A percentile compares a stretch with the other conserved stretches of the same genome.
Conservation (phyloP, 202 grass and related monocot species). For the Setaria italica region DNA sequence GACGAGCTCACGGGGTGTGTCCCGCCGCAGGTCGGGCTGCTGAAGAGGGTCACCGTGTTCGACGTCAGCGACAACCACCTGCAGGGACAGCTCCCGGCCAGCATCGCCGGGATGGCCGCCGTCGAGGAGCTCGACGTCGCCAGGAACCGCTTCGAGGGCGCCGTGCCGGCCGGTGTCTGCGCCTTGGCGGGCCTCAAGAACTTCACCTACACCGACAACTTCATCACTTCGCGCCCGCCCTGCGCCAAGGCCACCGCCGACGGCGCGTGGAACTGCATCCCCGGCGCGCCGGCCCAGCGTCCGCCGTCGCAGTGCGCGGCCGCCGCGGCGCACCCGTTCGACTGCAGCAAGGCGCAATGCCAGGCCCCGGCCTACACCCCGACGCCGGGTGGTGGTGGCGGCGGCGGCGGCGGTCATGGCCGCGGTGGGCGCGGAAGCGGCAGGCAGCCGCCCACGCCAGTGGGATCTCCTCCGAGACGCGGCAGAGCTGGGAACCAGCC, state of each 20-base stretch:
- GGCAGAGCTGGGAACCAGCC: not conserved
- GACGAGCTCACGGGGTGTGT: slow-evolving; percentile 71
- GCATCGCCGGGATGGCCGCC: slow-evolving; percentile 43
- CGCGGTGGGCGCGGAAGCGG: not conserved
- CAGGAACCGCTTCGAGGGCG: slow-evolving; percentile 61
- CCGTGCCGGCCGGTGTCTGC: slow-evolving; percentile 64
- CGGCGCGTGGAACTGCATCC: slow-evolving; percentile 73
- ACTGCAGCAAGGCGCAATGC: slow-evolving; percentile 83
- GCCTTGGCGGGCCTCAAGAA: slow-evolving; percentile 51
- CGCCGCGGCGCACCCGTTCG: slow-evolving; percentile 56
- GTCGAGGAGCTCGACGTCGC: slow-evolving; percentile 77
- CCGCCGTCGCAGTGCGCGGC: slow-evolving; percentile 57
- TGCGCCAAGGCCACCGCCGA: slow-evolving; percentile 50
- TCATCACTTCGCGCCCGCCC: slow-evolving; percentile 62
- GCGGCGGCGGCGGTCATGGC: not conserved
- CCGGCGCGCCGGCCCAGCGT: slow-evolving; percentile 53
- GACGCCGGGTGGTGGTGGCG: not conserved
- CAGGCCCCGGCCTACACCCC: slow-evolving; percentile 29
- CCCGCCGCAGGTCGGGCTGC: slow-evolving; percentile 70
- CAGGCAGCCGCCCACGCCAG: not conserved
- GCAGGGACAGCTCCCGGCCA: slow-evolving; percentile 53
- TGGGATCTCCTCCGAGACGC: not conserved
- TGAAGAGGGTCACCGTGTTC: slow-evolving; percentile 71
- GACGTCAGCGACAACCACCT: slow-evolving; percentile 88
- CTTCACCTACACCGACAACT: slow-evolving; percentile 83